Evolutionary conservation across 2,329 filamentous ascomycete species (phyloP).

Genomic region (Dissoconium aciculare): DNA sequence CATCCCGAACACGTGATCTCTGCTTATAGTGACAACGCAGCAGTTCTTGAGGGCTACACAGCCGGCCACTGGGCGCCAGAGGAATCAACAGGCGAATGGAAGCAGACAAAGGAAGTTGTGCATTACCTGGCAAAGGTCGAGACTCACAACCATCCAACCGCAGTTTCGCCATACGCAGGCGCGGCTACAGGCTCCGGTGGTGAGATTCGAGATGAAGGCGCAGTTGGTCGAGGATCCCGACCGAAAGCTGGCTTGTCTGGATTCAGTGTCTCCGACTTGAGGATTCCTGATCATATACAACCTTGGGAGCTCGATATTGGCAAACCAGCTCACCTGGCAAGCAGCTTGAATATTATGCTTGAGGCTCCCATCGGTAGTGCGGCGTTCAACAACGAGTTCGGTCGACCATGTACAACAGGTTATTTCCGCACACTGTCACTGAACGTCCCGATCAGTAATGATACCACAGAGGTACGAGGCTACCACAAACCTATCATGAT

Average conservation of each 20-base stretch:
- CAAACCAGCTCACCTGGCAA: slow-evolving; percentile 80
- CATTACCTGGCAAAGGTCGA: slow-evolving; percentile 90
- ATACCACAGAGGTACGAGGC: slow-evolving; percentile 59
- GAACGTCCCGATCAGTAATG: slow-evolving; percentile 45
- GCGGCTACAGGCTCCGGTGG: slow-evolving; percentile 91
- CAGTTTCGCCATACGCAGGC: slow-evolving; percentile 83
- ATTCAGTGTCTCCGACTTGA: slow-evolving; percentile 87
- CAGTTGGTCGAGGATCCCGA: slow-evolving; percentile 79
- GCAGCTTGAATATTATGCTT: slow-evolving; percentile 91
- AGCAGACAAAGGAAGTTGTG: slow-evolving; percentile 67
- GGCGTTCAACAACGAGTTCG: slow-evolving; percentile 96
- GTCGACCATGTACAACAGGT: slow-evolving; percentile 71
- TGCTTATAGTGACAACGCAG: slow-evolving; percentile 94
- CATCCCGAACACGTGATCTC: slow-evolving; percentile 71
- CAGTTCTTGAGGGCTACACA: slow-evolving; percentile 63
- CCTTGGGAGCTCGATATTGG: slow-evolving; percentile 90
- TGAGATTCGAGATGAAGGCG: slow-evolving; percentile 89
- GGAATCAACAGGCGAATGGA: slow-evolving; percentile 75
- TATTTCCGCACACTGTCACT: slow-evolving; percentile 84
- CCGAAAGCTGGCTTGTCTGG: slow-evolving; percentile 86
- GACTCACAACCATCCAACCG: slow-evolving; percentile 94
- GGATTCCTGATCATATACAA: slow-evolving; percentile 66
- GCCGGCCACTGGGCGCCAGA: slow-evolving; percentile 78
- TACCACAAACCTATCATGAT: slow-evolving; percentile 99
- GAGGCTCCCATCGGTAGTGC: slow-evolving; percentile 92